These are phyloP conservation scores for Teunomyces lycoperdinae DNA, from an alignment of 805 yeast genomes.

Conservation along the genomic window DNA sequence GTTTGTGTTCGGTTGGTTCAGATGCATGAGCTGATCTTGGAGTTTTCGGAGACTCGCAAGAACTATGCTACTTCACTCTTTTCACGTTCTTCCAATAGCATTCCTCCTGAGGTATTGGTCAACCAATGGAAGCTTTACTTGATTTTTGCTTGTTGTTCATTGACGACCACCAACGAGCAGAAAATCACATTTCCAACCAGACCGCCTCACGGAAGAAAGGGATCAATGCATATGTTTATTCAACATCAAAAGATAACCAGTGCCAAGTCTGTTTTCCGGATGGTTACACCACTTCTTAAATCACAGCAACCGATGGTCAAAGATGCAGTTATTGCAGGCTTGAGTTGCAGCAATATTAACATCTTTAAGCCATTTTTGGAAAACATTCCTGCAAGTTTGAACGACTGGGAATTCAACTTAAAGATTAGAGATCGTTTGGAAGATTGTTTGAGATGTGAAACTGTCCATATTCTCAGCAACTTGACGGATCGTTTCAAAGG, in stretches of 20 bases:
- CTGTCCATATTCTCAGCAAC: slow-evolving; percentile 68
- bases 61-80: slow-evolving; percentile 38
- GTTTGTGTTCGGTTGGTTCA: slow-evolving; percentile 88
- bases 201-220: slow-evolving; percentile 68
- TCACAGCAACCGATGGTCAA: slow-evolving; percentile 67
- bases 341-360: slow-evolving; percentile 87
- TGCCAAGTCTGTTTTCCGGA: slow-evolving; percentile 81
- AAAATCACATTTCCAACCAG: slow-evolving; percentile 53
- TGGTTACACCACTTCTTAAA: slow-evolving; percentile 79
- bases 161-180: slow-evolving; percentile 88
- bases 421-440: slow-evolving; percentile 34
- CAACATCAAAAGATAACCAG: slow-evolving; percentile 92
- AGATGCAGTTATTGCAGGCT: slow-evolving; percentile 86
- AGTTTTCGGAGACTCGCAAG: slow-evolving; percentile 47
- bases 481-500: slow-evolving; percentile 61
- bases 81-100: slow-evolving; percentile 19
- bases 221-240: slow-evolving; percentile 74
- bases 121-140: slow-evolving; percentile 89
- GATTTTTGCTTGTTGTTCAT: slow-evolving; percentile 86
- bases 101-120: slow-evolving; percentile 67
- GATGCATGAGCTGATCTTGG: slow-evolving; percentile 66
- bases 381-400: slow-evolving; percentile 60
- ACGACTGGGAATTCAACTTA: slow-evolving; percentile 40
- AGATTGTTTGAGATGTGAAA: slow-evolving; percentile 62
- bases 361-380: slow-evolving; percentile 81